Conservation (phyloP, 2,329 filamentous ascomycete species). For the Penicillium verrucosum region DNA sequence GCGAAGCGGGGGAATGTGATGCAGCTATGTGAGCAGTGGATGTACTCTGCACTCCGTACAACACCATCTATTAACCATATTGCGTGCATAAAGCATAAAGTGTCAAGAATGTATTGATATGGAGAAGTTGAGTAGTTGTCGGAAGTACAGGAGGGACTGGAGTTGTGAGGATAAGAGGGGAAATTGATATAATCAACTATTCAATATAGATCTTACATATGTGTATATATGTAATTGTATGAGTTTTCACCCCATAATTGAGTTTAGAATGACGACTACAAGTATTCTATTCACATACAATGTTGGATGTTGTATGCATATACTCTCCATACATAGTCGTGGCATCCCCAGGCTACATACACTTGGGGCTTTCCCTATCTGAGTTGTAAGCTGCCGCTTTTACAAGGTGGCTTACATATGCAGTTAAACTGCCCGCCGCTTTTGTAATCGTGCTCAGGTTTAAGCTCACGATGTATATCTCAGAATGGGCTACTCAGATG, state of each 20-base stretch:
- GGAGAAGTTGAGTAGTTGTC: background rate
- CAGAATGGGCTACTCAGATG: too few species aligned
- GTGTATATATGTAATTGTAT: too few species aligned
- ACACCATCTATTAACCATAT: background rate
- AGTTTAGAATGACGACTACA: background rate
- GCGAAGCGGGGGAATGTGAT: slow-evolving; percentile 9
- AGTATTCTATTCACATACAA: too few species aligned
- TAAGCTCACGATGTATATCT: background rate
- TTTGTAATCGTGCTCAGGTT: background rate
- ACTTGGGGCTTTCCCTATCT: background rate
- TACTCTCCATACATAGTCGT: too few species aligned
- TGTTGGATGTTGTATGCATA: too few species aligned
- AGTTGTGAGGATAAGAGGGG: background rate
- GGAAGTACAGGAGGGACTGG: background rate
- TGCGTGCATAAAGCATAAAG: background rate
- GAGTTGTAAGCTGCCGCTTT: background rate
- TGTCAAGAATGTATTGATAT: slow-evolving; percentile 1
- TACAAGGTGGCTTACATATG: too few species aligned
- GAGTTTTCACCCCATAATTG: background rate
- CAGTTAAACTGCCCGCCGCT: background rate
- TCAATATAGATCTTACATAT: background rate
- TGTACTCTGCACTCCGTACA: background rate
- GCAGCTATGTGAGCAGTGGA: background rate
- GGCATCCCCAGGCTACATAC: too few species aligned
- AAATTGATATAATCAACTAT: background rate